Base-by-base conservation (phyloP, 129 eudicot species). In the Centrapalus pauciflorus region DNA sequence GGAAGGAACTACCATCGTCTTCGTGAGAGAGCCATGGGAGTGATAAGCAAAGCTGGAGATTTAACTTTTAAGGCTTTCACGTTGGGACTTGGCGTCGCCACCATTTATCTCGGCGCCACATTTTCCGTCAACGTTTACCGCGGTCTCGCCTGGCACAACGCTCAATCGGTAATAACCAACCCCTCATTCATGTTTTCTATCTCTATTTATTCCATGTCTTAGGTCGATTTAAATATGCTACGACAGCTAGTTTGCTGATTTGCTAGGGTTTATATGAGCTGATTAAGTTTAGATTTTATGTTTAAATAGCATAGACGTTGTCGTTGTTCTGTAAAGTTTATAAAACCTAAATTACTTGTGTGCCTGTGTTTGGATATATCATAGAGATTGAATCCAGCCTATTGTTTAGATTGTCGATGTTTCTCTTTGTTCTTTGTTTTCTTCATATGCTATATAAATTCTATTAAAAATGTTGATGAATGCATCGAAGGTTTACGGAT, bases 101-200 rank as follows among this genome's bases (percentile, higher is more conserved):
- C 99, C 62, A 65, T 93, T 16, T 93, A 83, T 55, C 84, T 93
- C 45, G 78, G 83, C 38, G 99, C 73, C 25, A 86, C 96, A 6
- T 93, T 93, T 76, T 93, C 99, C 84, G 75, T 84, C 82, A 93
- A 93, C 67, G 92, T 93, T 67, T 93, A 93, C 82, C 96, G 95
- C 17, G 99, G 99, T 35, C 96, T 93, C 75, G 70, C 95, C 35
- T 93, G 99, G 99, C 99, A 93, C 77, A 79, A 74, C 69, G 89
- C 92, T 34, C 96, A 89, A 72, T 33, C 95, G 84, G 98, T 91
- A 79, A 46, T 21, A 54, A 50, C 67, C n/a, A n/a, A n/a, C n/a
- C n/a, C 73, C 77, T 29, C 64, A 63, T 50, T 12, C 13, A 27
- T 64, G 1, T 48, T 43, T 52, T 29, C 19, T 30, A 1, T 55